Evolutionary conservation across 148 eudicot genomes (phyloP).

Genomic region (Nepenthes mirabilis): DNA sequence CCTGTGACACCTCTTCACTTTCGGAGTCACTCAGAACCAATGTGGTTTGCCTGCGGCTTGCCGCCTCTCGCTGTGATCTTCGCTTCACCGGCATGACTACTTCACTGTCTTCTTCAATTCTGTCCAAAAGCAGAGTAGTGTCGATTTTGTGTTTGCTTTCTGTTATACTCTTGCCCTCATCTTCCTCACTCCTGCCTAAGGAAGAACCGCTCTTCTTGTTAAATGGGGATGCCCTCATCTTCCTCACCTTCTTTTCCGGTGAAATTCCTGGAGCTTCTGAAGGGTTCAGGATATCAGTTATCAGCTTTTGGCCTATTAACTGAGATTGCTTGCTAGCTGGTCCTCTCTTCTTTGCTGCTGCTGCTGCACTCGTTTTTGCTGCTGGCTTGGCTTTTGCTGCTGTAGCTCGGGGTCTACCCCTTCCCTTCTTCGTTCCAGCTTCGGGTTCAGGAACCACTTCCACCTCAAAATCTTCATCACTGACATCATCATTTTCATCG

Average conservation of each 20-base stretch:
- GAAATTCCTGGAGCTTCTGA: slow-evolving; percentile 35
- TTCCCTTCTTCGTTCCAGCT: slow-evolving; percentile 33
- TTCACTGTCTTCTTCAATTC: background rate
- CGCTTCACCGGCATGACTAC: background rate
- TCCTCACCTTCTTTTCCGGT: slow-evolving; percentile 86
- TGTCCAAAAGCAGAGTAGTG: background rate
- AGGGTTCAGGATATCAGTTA: slow-evolving; percentile 49
- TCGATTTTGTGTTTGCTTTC: background rate
- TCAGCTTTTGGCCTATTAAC: slow-evolving; percentile 34
- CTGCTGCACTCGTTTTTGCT: slow-evolving; percentile 15
- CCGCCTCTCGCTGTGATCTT: background rate
- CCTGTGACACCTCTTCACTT: background rate
- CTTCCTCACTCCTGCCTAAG: slow-evolving; percentile 20
- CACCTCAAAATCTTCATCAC: slow-evolving; percentile 29
- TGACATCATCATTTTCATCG: slow-evolving; percentile 29
- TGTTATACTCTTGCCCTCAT: background rate
- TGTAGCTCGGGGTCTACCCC: slow-evolving; percentile 24
- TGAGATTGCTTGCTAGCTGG: slow-evolving; percentile 26
- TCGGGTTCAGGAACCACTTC: slow-evolving; percentile 16
- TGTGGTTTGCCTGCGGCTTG: background rate
- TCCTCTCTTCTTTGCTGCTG: slow-evolving; percentile 57
- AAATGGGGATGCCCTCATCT: slow-evolving; percentile 77
- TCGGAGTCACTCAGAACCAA: background rate
- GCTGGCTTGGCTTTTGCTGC: slow-evolving; percentile 30
- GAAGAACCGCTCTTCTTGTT: slow-evolving; percentile 77